phyloP scores from a whole-genome alignment of 2,329 filamentous ascomycete species.

The Curvularia verruculosa region DNA sequence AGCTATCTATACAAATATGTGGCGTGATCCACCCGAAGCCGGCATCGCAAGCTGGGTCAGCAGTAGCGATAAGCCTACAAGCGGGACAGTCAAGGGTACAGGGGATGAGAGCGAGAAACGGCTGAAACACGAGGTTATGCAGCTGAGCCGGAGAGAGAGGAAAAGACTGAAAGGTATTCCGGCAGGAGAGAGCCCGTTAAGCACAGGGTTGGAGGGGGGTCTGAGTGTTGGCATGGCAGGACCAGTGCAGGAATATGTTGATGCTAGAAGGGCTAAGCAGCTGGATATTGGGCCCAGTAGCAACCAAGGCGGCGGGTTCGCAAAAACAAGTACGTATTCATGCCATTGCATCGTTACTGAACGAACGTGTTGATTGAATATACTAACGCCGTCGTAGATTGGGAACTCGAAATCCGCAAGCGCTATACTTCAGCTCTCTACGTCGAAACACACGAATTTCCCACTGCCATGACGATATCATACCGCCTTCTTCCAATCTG shows the following conservation, averaged over 20 bases:
- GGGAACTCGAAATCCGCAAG: slow-evolving; percentile 69
- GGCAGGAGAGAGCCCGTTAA: slow-evolving; percentile 42
- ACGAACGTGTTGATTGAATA: neutral
- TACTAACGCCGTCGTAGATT: slow-evolving; percentile 50
- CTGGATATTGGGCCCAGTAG: slow-evolving; percentile 67
- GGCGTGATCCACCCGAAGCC: slow-evolving; percentile 65
- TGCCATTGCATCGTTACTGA: neutral
- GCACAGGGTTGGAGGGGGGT: slow-evolving; percentile 14
- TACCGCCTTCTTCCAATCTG: slow-evolving; percentile 68
- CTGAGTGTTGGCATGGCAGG: slow-evolving; percentile 22
- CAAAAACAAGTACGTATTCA: slow-evolving; percentile 72
- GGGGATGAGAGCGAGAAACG: slow-evolving; percentile 68
- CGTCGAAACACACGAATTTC: slow-evolving; percentile 67
- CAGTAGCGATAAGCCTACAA: slow-evolving; percentile 72
- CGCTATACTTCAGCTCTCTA: slow-evolving; percentile 67
- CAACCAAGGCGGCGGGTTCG: slow-evolving; percentile 74
- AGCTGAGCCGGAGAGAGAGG: slow-evolving; percentile 64
- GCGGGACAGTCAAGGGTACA: slow-evolving; percentile 70
- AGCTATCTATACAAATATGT: slow-evolving; percentile 64
- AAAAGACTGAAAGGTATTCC: slow-evolving; percentile 63
- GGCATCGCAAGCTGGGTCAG: slow-evolving; percentile 69
- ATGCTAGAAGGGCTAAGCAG: slow-evolving; percentile 52
- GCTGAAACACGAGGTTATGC: slow-evolving; percentile 69
- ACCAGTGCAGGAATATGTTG: slow-evolving; percentile 43
- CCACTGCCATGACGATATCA: slow-evolving; percentile 62